These are phyloP conservation scores for Pseudomassariella vexata DNA, from an alignment of 2,329 filamentous ascomycete genomes.

Conservation along the genomic window DNA sequence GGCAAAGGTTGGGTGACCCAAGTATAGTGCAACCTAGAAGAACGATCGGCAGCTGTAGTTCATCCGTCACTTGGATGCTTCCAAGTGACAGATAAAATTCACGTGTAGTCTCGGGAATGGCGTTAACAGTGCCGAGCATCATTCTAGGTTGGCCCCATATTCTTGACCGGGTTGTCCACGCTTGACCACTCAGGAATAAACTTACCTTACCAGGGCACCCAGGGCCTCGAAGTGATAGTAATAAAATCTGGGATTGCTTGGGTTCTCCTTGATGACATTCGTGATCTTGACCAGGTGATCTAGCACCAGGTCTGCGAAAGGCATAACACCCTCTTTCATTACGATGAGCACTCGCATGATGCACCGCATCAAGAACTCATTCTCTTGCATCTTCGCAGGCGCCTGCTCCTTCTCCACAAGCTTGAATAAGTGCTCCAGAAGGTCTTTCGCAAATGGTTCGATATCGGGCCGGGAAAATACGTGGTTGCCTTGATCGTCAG, in stretches of 20 bases:
- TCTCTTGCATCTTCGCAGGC: slow-evolving; percentile 93
- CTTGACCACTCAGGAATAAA: too few relatives aligned
- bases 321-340: slow-evolving; percentile 73
- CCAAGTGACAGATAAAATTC: too few relatives aligned
- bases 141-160: too few relatives aligned
- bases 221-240: slow-evolving; percentile 97
- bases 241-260: slow-evolving; percentile 95
- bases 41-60: not conserved
- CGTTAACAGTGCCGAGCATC: too few relatives aligned
- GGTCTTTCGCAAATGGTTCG: slow-evolving; percentile 74
- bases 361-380: slow-evolving; percentile 97
- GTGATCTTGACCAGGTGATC: slow-evolving; percentile 84
- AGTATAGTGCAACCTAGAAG: too few relatives aligned
- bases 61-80: slow-evolving; percentile 2
- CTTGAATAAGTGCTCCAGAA: slow-evolving; percentile 84
- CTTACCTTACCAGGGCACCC: slow-evolving; percentile 73
- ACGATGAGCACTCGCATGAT: slow-evolving; percentile 97
- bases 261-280: slow-evolving; percentile 86
- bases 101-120: too few relatives aligned
- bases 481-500: slow-evolving; percentile 67
- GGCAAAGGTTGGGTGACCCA: slow-evolving; percentile 19
- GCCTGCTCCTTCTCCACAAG: slow-evolving; percentile 80
- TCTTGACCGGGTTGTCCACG: too few relatives aligned
- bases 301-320: slow-evolving; percentile 72
- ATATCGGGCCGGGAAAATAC: slow-evolving; percentile 78